Evolutionary conservation across 306 rosid species (phyloP), one percentile per base, ranked within the genome.

Genomic region (Begonia peltatifolia): DNA sequence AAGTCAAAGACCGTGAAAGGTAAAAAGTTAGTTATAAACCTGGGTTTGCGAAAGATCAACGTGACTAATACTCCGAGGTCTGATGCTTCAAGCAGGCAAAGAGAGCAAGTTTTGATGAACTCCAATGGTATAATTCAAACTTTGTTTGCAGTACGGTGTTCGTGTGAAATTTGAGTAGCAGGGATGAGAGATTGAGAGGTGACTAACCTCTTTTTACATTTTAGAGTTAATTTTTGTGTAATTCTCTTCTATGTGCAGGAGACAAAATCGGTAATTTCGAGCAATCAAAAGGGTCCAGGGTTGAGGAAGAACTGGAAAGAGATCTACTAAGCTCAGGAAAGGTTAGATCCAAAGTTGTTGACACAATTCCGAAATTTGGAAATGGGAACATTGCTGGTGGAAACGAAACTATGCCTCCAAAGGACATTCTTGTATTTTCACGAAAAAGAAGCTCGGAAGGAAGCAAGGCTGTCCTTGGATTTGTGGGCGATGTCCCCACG

Each of bases 1-100:
- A 80, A 76, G 66, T 65, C 80, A 62, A 83, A 71, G 59, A 67
- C 76, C 46, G 79, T 73, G 44, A 92, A 81, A 67, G 93, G 94
- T 64, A 83, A 86, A 77, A 92, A 92, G 76, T 60, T 92, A 51
- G 99, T 92, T 11, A 92, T 92, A 54, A 92, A 86, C 63, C 66
- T 92, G 41, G 99, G 96, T 36, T 67, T 94, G 22, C 76, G 94
- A 15, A 92, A 92, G 69, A 83, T 92, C 66, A 92, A 86, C 30
- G 74, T 81, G 53, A 74, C 94, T 53, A 83, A 75, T 46, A 83
- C 96, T 58, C 96, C 94, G 0, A 71, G 74, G 57, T 87, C 93
- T 53, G 99, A 90, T 74, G 73, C 87, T 69, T 84, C 94, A 63
- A 74, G 94, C 60, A 73, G 76, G 74, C 96, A 79, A 73, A 79